phyloP scores from a whole-genome alignment of 768 basidiomycete species.

The Lyophyllum shimeji region DNA sequence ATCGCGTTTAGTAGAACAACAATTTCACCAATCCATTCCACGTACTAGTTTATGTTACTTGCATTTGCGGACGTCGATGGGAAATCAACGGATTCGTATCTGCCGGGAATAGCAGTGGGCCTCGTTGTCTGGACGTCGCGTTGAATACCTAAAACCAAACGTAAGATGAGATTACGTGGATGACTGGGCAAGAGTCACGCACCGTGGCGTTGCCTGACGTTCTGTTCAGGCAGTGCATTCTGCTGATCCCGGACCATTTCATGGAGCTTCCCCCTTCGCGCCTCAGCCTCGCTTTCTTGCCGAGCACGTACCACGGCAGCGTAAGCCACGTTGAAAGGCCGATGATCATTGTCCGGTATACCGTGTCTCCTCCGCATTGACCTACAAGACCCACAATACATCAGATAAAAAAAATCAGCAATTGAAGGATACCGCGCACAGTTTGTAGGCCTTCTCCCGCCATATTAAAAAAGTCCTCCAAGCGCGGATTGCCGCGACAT shows the following conservation, averaged over 20 bases:
- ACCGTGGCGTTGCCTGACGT: constrained; percentile 47
- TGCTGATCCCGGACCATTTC: constrained; percentile 37
- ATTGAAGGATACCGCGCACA: constrained; percentile 42
- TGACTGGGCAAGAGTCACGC: constrained; percentile 22
- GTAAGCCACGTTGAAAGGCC: constrained; percentile 88
- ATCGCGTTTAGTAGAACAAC: background rate
- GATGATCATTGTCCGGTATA: constrained; percentile 79
- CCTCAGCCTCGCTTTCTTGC: constrained; percentile 47
- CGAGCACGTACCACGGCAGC: constrained; percentile 62
- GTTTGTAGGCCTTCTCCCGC: constrained; percentile 62
- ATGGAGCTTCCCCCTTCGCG: constrained; percentile 28
- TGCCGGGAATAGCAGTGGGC: constrained; percentile 21
- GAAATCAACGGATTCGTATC: constrained; percentile 20
- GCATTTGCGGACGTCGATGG: constrained; percentile 13
- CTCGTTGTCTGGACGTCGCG: constrained; percentile 17
- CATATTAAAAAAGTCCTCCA: constrained; percentile 52
- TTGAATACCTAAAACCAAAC: constrained; percentile 23
- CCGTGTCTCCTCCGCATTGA: constrained; percentile 76
- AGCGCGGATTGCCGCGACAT: constrained; percentile 35
- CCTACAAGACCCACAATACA: constrained; percentile 34
- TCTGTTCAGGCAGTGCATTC: constrained; percentile 36
- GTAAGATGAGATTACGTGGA: constrained; percentile 23
- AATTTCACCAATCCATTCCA: background rate
- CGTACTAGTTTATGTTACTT: constrained; percentile 15
- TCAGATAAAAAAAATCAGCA: constrained; percentile 14